Percentiles rank a stretch among this genome's conserved stretches.
phyloP scores from a whole-genome alignment of 2,329 filamentous ascomycete genomes.

The Colletotrichum sp. region DNA sequence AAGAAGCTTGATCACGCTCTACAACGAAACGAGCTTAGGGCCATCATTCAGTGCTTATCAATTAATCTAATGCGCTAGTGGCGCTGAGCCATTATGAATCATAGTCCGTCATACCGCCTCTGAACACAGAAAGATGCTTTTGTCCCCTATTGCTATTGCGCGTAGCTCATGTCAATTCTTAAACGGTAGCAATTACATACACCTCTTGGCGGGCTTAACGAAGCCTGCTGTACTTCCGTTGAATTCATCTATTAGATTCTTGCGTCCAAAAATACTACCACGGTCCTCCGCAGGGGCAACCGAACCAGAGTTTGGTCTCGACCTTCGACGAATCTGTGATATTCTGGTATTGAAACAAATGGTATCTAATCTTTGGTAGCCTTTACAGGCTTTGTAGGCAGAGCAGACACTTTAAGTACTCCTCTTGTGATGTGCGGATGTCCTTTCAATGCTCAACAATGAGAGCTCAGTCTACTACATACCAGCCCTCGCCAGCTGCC shows the following conservation, averaged over 20 bases:
- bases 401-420: too few species aligned
- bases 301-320: not conserved
- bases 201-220: not conserved
- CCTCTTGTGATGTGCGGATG: not conserved
- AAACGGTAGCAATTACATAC: not conserved
- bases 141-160: not conserved
- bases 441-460: not conserved
- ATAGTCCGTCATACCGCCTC: not conserved
- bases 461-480: not conserved
- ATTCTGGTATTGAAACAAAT: not conserved
- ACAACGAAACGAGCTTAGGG: not conserved
- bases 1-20: not conserved
- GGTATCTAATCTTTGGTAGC: accelerated
- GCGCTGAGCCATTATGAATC: not conserved
- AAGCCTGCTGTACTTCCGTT: not conserved
- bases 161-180: not conserved
- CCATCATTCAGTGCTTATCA: accelerated
- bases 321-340: not conserved
- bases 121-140: not conserved
- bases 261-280: not conserved
- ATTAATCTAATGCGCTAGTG: not conserved
- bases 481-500: not conserved
- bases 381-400: not conserved
- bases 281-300: not conserved
- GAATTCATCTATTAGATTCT: not conserved